Base-by-base conservation (phyloP, 2,329 filamentous ascomycete genomes). In the Saccharata proteae region DNA sequence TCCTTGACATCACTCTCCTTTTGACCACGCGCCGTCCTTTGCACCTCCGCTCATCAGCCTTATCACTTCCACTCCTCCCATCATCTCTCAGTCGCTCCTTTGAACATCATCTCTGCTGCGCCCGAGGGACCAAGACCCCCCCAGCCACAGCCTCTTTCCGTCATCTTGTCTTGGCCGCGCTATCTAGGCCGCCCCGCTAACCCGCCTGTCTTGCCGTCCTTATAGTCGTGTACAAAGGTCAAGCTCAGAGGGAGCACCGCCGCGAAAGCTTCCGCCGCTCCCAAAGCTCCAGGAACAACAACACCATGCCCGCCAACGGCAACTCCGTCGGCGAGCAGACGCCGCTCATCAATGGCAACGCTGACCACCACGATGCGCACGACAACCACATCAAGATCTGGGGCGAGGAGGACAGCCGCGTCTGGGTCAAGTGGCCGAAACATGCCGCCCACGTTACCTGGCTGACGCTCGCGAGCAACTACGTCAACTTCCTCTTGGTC, bases 401-500 rank as follows among this genome's bases (percentile, higher is more conserved):
- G 32, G 21, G 27, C 13, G 26, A 35, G 16, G 26, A 35, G 21
- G 32, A 35, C 17, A 9, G 10, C 14, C 26, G 32, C 5, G 9
- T 22, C 16, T 55, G 45, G 40, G 46, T 54, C 32, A 40, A 43
- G 19, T 53, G 34, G 24, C 52, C 52, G 15, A 42, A 40, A 37
- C 34, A 35, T 21, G 40, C 59, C 37, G 30, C 48, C 27, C 46
- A 51, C 36, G 46, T 55, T 22, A 54, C 53, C 28, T 65, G 61
- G 52, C 43, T 47, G 39, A 59, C 56, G 10, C 52, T 67, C 30
- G 44, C 49, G 29, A 66, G 62, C 59, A 66, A 64, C 52, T 65
- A 65, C 54, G 74, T 69, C 53, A 88, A 86, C 51, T 67, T 77
- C 41, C 65, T 78, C 32, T 74, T 90, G 40, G 63, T 83, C 38